Percentiles rank a stretch among this genome's conserved stretches.
phyloP scores from a whole-genome alignment of 2,329 filamentous ascomycete genomes.

The Karstenula rhodostoma region DNA sequence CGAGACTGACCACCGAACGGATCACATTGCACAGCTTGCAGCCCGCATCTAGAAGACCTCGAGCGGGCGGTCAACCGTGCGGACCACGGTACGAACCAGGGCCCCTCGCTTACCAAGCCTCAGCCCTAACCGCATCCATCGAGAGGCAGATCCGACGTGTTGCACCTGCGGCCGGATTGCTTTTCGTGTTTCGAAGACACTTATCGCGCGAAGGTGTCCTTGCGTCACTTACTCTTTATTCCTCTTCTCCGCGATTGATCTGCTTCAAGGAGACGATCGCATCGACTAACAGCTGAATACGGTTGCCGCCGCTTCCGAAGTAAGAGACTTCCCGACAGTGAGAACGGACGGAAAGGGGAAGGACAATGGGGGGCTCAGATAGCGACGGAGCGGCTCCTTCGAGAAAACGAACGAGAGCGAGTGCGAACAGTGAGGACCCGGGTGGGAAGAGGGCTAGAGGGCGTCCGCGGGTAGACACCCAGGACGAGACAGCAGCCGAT shows the following conservation, averaged over 20 bases:
- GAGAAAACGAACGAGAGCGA: slow-evolving; percentile 43
- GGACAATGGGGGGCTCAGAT: slow-evolving; percentile 40
- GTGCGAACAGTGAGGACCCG: slow-evolving; percentile 34
- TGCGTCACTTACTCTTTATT: not conserved
- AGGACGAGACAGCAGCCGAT: slow-evolving; percentile 79
- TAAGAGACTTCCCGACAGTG: not conserved
- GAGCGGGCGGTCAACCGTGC: not conserved
- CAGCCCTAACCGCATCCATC: slow-evolving; percentile 12
- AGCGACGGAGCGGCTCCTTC: slow-evolving; percentile 39
- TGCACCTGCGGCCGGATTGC: slow-evolving; percentile 7
- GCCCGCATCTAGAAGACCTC: not conserved
- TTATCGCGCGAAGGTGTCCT: slow-evolving; percentile 1
- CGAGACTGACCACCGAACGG: not conserved
- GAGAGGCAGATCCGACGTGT: slow-evolving; percentile 4
- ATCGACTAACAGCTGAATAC: not conserved
- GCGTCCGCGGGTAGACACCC: slow-evolving; percentile 76
- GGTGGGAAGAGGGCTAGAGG: slow-evolving; percentile 68
- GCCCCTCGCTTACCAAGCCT: slow-evolving; percentile 10
- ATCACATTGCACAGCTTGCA: not conserved
- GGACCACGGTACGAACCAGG: not conserved
- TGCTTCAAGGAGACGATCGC: not conserved
- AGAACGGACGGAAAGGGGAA: not conserved
- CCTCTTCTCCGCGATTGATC: not conserved
- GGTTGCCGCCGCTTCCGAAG: slow-evolving; percentile 11
- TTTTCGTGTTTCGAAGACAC: slow-evolving; percentile 8